phyloP scores from a whole-genome alignment of 805 yeast genomes.

The Wickerhamomyces pijperi region DNA sequence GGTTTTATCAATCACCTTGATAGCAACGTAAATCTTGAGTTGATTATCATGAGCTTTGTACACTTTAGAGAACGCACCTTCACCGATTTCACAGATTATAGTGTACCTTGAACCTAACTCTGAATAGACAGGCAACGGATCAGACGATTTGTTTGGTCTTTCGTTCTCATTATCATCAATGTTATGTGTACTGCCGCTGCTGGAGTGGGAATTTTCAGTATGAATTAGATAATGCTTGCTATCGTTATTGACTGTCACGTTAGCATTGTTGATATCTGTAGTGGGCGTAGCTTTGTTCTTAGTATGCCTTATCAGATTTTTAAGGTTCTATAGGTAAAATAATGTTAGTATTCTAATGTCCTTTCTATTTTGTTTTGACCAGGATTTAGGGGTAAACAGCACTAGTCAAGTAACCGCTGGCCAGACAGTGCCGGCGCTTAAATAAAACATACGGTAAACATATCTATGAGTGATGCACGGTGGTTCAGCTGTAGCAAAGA shows the following conservation, averaged over 20 bases:
- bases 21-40: conserved; percentile 26
- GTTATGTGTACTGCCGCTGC: too few species aligned
- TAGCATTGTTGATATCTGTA: neutral
- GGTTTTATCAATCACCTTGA: conserved; percentile 55
- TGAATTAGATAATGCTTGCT: neutral
- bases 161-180: too few species aligned
- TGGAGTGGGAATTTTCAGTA: too few species aligned
- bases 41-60: conserved; percentile 39
- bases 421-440: too few species aligned
- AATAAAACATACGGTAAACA: too few species aligned
- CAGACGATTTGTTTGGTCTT: too few species aligned
- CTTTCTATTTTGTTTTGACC: too few species aligned
- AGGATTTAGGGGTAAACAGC: too few species aligned
- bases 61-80: conserved; percentile 75
- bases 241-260: neutral
- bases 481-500: too few species aligned
- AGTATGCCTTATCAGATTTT: neutral
- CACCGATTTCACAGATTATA: conserved; percentile 49
- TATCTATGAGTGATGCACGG: too few species aligned
- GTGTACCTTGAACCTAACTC: conserved; percentile 23
- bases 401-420: too few species aligned
- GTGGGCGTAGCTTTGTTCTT: neutral
- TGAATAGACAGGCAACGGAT: conserved; percentile 6
- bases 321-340: neutral
- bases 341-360: too few species aligned